These are phyloP conservation scores for Hypoxylon intermedium DNA, from an alignment of 495 filamentous ascomycete genomes.

Conservation along the genomic window DNA sequence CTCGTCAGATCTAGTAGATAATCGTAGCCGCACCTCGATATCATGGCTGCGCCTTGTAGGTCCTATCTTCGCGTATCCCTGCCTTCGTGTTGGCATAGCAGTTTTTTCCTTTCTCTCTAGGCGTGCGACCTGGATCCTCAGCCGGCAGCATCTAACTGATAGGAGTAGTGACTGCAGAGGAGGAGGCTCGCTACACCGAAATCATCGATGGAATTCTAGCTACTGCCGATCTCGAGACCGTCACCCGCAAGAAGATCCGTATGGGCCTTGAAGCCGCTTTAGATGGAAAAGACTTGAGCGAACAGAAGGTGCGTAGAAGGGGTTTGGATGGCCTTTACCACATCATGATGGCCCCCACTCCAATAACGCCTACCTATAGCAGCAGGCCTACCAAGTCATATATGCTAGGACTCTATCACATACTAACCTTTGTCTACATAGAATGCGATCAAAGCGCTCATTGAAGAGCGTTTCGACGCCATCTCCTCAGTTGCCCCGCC, in stretches of 20 bases:
- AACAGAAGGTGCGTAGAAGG: constrained; percentile 73
- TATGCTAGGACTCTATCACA: neutral
- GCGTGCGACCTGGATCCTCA: neutral
- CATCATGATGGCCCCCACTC: neutral
- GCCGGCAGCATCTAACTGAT: constrained; percentile 10
- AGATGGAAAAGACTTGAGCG: constrained; percentile 80
- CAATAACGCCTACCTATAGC: too few relatives aligned
- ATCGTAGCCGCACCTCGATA: constrained; percentile 3
- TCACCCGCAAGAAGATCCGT: constrained; percentile 92
- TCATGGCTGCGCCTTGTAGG: constrained; percentile 31
- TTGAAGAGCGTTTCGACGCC: constrained; percentile 89
- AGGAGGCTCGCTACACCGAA: constrained; percentile 71
- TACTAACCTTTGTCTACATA: constrained; percentile 45
- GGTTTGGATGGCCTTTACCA: neutral
- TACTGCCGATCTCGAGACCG: constrained; percentile 81
- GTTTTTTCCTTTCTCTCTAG: neutral
- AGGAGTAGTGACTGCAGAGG: constrained; percentile 68
- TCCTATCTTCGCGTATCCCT: neutral
- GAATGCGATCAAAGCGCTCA: constrained; percentile 81
- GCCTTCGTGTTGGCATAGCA: neutral
- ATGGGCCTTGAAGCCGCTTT: constrained; percentile 76
- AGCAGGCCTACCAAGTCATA: neutral
- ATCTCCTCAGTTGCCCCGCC: constrained; percentile 61
- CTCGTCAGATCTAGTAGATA: constrained; percentile 3
- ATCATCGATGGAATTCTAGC: constrained; percentile 93